phyloP scores from a whole-genome alignment of 306 rosid species.

The Coriaria nepalensis region DNA sequence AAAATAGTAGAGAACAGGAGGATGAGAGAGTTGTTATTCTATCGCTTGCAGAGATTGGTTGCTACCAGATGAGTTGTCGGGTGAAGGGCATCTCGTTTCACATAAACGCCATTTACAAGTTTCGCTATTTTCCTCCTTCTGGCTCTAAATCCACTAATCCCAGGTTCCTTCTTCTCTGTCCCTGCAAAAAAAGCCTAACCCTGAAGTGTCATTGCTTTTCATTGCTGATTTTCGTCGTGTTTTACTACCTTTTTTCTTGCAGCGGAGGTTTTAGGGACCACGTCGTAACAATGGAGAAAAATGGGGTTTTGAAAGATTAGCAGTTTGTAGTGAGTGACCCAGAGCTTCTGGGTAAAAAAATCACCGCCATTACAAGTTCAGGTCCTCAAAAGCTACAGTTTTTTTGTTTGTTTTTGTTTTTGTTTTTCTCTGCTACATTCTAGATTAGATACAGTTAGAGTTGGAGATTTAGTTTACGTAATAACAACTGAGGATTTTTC shows the following conservation, averaged over 20 bases:
- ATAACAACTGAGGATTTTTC: not conserved
- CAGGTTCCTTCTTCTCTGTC: not conserved
- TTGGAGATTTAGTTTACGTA: no score
- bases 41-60: not conserved
- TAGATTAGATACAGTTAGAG: no score
- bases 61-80: constrained; percentile 2
- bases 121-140: not conserved
- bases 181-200: not conserved
- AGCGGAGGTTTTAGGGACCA: not conserved
- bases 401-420: not conserved
- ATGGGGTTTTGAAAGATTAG: not conserved
- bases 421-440: no score
- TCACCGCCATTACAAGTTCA: not conserved
- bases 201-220: not conserved
- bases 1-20: no score
- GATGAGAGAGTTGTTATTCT: no score
- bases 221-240: not conserved
- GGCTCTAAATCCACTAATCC: not conserved
- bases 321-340: not conserved
- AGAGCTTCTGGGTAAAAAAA: not conserved
- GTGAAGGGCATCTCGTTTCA: not conserved
- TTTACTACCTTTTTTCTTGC: not conserved
- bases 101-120: constrained; percentile 1
- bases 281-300: not conserved
- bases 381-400: constrained; percentile 1